These are phyloP conservation scores for Thielaviopsis musarum DNA, from an alignment of 2,329 filamentous ascomycete species.

Conservation along the genomic window DNA sequence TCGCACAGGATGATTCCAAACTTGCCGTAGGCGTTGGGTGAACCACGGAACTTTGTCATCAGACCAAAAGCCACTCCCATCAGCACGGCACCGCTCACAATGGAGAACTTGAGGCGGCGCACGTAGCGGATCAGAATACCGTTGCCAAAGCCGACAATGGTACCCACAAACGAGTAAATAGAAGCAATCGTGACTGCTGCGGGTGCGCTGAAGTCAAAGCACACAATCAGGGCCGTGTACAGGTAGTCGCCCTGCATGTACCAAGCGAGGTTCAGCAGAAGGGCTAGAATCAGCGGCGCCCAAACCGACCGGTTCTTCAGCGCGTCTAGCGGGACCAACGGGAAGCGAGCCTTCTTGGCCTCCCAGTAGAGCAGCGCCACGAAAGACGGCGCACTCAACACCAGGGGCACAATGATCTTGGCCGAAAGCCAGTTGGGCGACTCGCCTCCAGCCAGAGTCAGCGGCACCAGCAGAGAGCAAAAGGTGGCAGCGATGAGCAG, in stretches of 20 bases:
- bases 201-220: conserved; percentile 39
- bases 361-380: conserved; percentile 35
- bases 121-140: conserved; percentile 39
- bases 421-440: conserved; percentile 21
- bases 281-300: conserved; percentile 42
- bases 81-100: conserved; percentile 39
- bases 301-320: conserved; percentile 48
- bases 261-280: conserved; percentile 42
- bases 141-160: conserved; percentile 38
- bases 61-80: conserved; percentile 50
- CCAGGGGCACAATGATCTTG: conserved; percentile 26
- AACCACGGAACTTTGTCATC: conserved; percentile 44
- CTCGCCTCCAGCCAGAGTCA: conserved; percentile 28
- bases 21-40: conserved; percentile 23
- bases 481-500: conserved; percentile 29
- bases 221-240: conserved; percentile 43
- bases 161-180: conserved; percentile 39
- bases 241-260: conserved; percentile 48
- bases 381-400: conserved; percentile 28
- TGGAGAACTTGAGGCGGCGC: conserved; percentile 45
- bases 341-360: conserved; percentile 25
- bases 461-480: conserved; percentile 26
- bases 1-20: conserved; percentile 45
- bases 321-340: conserved; percentile 42
- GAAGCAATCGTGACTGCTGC: conserved; percentile 41